Evolutionary conservation across 345 rosid genomes (phyloP), one percentile per base, ranked within the genome.

Genomic region (Orychophragmus violaceus): DNA sequence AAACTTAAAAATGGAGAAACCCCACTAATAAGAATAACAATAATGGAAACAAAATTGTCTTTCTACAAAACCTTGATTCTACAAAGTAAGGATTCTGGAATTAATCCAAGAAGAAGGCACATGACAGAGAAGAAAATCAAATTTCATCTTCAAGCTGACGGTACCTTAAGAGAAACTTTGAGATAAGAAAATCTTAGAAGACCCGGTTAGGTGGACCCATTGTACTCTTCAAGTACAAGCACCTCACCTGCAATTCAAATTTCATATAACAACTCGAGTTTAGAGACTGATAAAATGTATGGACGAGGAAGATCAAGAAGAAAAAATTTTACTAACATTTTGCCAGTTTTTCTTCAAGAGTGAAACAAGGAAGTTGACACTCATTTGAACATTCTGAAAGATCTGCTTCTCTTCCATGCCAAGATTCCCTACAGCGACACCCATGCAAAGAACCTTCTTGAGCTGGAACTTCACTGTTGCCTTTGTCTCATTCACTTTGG

Each of bases 341-440:
- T 85, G 95, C 95, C 95, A 88, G 68, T 85, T 85, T 42, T 88
- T 88, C 84, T 88, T 88, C 84, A 88, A 67, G 74, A 88, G 78
- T 0, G 95, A 88, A 17, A 88, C 95, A 1, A 88, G 87, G 73
- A 88, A 88, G 69, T 88, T 88, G 8, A 88, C 87, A 6, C 89
- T 84, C 79, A 88, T 79, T 68, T 88, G 95, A 17, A 88, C 95
- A 24, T 88, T 88, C 80, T 88, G 95, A 75, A 88, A 85, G 54
- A 88, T 84, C 68, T 88, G 95, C 74, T 88, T 88, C 70, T 88
- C 95, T 23, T 88, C 95, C 91, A 88, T 88, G 16, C 35, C 74
- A 19, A 74, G 68, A 30, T 88, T 88, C 2, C 91, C 95, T 0
- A 85, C 91, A n/a, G 91, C 95, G 1, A 88, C 95, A 29, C 95